These are phyloP conservation scores for Lantana camara DNA, from an alignment of 257 asterid species.

Conservation along the genomic window DNA sequence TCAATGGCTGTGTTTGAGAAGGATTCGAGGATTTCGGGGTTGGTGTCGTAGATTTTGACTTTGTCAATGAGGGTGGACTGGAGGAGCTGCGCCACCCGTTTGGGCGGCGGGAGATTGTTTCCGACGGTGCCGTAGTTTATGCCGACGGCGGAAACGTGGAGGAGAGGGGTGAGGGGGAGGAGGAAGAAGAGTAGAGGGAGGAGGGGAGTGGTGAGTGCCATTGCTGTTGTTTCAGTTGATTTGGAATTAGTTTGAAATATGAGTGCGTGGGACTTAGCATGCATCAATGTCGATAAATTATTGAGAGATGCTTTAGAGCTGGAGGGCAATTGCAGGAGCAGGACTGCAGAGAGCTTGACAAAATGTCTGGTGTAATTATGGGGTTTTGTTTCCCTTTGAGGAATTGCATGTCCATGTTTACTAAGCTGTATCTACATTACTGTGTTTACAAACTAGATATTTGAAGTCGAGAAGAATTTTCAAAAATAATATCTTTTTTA, in stretches of 20 bases:
- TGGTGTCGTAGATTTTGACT: conserved; percentile 67
- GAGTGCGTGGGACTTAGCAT: conserved; percentile 17
- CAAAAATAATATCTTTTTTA: too few relatives aligned
- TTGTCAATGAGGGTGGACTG: conserved; percentile 59
- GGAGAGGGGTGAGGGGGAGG: conserved; percentile 18
- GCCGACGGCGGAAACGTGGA: conserved; percentile 43
- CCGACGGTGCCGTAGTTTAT: conserved; percentile 72
- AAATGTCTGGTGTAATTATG: conserved; percentile 29
- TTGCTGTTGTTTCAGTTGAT: conserved; percentile 1
- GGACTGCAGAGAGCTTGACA: not conserved
- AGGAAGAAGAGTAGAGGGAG: conserved; percentile 26
- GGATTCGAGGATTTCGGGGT: conserved; percentile 63
- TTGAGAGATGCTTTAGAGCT: conserved; percentile 33
- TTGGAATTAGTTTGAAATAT: conserved; percentile 22
- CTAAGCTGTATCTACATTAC: too few relatives aligned
- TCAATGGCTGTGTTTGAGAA: conserved; percentile 69
- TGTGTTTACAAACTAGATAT: too few relatives aligned
- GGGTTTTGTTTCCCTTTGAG: conserved; percentile 20
- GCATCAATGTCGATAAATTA: not conserved
- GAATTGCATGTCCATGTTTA: not conserved
- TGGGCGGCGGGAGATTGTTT: conserved; percentile 69
- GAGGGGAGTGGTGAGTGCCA: conserved; percentile 26
- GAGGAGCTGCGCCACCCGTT: conserved; percentile 61
- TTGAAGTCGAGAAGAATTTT: too few relatives aligned
- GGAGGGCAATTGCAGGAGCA: conserved; percentile 31